A percentile compares a stretch with the other conserved stretches of the same genome.
phyloP scores from a whole-genome alignment of 73 alveolate species.

The Stentor coeruleus region DNA sequence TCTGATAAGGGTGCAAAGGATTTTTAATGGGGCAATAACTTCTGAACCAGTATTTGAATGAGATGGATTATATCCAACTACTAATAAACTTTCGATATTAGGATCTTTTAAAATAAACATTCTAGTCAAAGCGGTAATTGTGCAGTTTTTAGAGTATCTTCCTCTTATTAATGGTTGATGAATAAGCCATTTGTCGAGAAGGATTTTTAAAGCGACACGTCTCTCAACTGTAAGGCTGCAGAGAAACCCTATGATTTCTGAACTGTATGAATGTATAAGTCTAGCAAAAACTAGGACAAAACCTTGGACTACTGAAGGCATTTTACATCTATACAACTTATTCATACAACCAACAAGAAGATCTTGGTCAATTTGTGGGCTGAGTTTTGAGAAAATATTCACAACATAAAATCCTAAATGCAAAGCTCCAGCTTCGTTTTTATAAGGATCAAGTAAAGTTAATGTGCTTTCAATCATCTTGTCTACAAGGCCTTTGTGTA shows the following conservation, averaged over 20 bases:
- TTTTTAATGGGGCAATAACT: constrained; percentile 96
- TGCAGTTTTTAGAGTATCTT: constrained; percentile 85
- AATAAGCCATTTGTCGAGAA: constrained; percentile 94
- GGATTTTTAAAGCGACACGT: constrained; percentile 84
- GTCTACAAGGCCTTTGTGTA: constrained; percentile 42
- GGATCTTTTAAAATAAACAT: constrained; percentile 78
- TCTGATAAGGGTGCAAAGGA: constrained; percentile 80
- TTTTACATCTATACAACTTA: constrained; percentile 88
- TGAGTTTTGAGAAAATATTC: constrained; percentile 65
- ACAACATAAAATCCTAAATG: constrained; percentile 75
- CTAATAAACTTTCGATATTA: constrained; percentile 80
- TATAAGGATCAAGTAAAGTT: constrained; percentile 61
- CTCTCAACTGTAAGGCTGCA: constrained; percentile 82
- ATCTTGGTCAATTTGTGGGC: constrained; percentile 78
- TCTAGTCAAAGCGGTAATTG: constrained; percentile 87
- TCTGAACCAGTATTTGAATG: constrained; percentile 87
- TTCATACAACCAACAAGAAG: constrained; percentile 68
- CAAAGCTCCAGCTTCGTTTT: constrained; percentile 77
- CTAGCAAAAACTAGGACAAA: constrained; percentile 92
- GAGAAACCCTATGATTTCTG: constrained; percentile 84
- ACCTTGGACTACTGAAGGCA: constrained; percentile 94
- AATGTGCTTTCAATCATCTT: constrained; percentile 63
- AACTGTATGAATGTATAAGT: constrained; percentile 83
- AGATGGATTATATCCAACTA: constrained; percentile 96
- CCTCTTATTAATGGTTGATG: constrained; percentile 96